Base-by-base conservation (phyloP, 1,139 yeast genomes). In the Geotrichum cucujoidarum region DNA sequence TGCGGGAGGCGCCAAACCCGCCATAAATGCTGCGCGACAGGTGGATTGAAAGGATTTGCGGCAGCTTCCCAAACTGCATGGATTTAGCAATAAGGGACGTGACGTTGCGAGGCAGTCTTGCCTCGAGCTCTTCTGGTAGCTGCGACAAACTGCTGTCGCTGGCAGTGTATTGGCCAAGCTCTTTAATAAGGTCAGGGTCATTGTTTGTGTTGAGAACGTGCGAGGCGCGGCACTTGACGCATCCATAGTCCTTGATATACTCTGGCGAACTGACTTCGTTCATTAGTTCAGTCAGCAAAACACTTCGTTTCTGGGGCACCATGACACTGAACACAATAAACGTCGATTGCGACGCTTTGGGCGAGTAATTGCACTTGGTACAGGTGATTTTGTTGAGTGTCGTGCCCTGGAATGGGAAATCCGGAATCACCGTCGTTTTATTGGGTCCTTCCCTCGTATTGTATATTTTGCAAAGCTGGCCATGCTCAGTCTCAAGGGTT, bases 21-120 rank as follows among this genome's bases (percentile, higher is more conserved):
- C 78, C 75, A 61, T 77, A 89, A 33, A 84, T 75, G 0, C 96
- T 88, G 57, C 97, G 73, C 4, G 95, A 86, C 45, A 90, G 69
- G 63, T 90, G 97, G 17, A 90, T 68, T 0, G 87, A 78, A 52
- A 89, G 72, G 11, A 86, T 71, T 48, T 76, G 73, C 0, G 97
- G 96, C 3, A 89, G 77, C 53, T 76, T 74, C 35, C 78, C 72
- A 40, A 86, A 76, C 39, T 75, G 74, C 0, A 83, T 78, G 52
- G 75, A 76, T 58, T 85, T 81, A 45, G 79, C 75, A 2, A 89
- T 89, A 0, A 83, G 78, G 0, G 92, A 77, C 14, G 79, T 77
- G 3, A 81, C 62, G 25, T 64, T 63, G 13, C 74, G 68, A 2
- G 81, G 69, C 52, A 66, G 56, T 35, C 49, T 48, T 14, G 58